Evolutionary conservation across 176 grass and related monocot genomes (phyloP).

Genomic region (Phoenix dactylifera): DNA sequence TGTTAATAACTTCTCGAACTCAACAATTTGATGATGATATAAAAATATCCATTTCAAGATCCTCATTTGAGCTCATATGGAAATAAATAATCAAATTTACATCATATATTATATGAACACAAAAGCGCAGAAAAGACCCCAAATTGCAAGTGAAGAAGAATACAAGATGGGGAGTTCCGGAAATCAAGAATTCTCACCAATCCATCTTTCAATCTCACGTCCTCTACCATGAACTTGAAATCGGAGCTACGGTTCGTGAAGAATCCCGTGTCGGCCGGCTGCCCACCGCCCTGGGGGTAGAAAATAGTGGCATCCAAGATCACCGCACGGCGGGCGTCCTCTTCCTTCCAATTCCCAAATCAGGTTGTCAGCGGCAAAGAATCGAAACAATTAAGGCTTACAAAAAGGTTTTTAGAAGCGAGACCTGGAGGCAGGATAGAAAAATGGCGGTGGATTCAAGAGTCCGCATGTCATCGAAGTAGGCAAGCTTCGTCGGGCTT

Average conservation of each 20-base stretch:
- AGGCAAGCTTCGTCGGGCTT: slow-evolving; percentile 46
- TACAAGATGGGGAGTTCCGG: too few relatives aligned
- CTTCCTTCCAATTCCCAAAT: slow-evolving; percentile 28
- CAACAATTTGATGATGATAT: too few relatives aligned
- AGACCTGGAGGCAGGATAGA: slow-evolving; percentile 41
- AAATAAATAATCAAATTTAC: too few relatives aligned
- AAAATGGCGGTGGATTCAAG: slow-evolving; percentile 40
- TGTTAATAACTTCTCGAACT: too few relatives aligned
- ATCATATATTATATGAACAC: too few relatives aligned
- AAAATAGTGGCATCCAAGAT: slow-evolving; percentile 68
- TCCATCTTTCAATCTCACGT: slow-evolving; percentile 64
- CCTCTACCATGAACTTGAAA: slow-evolving; percentile 65
- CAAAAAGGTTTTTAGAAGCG: too few relatives aligned
- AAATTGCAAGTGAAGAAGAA: too few relatives aligned
- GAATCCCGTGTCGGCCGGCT: slow-evolving; percentile 59
- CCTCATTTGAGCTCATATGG: too few relatives aligned
- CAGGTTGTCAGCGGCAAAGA: neutral
- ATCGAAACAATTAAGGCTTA: slow-evolving; percentile 7
- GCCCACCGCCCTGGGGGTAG: slow-evolving; percentile 87
- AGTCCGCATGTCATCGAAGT: slow-evolving; percentile 78
- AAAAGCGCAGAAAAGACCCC: too few relatives aligned
- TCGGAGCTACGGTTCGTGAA: slow-evolving; percentile 18
- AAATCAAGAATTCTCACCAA: slow-evolving; percentile 33
- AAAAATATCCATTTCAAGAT: too few relatives aligned
- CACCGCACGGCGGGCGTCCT: slow-evolving; percentile 42